These are phyloP conservation scores for Suaeda aralocaspica DNA, from an alignment of 148 eudicot species.

Conservation along the genomic window DNA sequence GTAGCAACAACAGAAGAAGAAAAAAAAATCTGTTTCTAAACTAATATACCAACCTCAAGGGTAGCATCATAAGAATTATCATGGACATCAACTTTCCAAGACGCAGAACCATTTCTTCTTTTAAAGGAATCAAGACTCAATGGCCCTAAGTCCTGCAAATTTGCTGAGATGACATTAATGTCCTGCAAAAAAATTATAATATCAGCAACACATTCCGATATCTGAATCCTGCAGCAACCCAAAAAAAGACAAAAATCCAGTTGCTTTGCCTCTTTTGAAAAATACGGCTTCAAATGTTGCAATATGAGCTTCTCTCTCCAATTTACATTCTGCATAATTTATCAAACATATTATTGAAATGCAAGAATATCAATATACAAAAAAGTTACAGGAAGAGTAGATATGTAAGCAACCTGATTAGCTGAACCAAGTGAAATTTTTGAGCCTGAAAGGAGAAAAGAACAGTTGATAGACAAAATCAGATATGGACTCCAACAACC, in stretches of 20 bases:
- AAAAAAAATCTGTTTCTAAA: neutral
- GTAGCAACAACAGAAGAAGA: neutral
- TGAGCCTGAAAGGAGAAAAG: conserved; percentile 43
- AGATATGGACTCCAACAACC: neutral
- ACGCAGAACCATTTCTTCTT: conserved; percentile 63
- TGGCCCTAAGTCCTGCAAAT: conserved; percentile 71
- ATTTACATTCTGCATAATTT: conserved; percentile 49
- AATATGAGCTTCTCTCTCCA: conserved; percentile 74
- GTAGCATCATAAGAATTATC: conserved; percentile 31
- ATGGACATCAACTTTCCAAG: conserved; percentile 60
- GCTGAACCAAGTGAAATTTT: conserved; percentile 27
- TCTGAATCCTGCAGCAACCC: neutral
- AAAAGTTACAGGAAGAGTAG: neutral
- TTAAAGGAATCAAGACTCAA: conserved; percentile 63
- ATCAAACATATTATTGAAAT: conserved; percentile 6
- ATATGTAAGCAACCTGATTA: conserved; percentile 44
- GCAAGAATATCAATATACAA: neutral
- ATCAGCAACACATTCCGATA: conserved; percentile 1
- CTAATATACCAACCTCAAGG: conserved; percentile 30
- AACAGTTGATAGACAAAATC: conserved; percentile 1
- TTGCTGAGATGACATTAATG: conserved; percentile 62
- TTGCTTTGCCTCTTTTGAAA: conserved; percentile 73
- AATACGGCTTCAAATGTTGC: conserved; percentile 65
- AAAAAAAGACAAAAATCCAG: neutral
- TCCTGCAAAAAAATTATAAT: conserved; percentile 45